Base-by-base conservation (phyloP, 108 stramenopile genomes). In the Ochromonas danica region DNA sequence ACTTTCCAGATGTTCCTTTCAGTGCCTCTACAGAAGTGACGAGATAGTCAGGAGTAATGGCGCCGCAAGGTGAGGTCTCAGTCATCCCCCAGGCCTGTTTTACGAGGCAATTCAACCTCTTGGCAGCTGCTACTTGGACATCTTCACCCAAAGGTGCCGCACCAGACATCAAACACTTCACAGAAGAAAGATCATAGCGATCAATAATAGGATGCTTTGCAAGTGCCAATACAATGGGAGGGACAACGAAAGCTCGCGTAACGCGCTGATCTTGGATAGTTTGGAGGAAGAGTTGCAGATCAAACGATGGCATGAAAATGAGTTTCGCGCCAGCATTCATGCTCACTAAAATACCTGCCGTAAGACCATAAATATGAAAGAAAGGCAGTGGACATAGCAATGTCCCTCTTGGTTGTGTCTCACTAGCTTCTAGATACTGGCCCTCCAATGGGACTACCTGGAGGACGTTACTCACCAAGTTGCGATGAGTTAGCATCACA, bases 81-180 rank as follows among this genome's bases (percentile, higher is more conserved):
- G 89, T 90, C 92, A 93, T 92, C 14, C 95, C 95, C 91, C 92
- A 96, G 51, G 84, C 92, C 81, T 96, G 95, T 78, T 93, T 92
- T 40, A 94, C 62, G 2, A 51, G 39, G 71, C 85, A 78, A 2
- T 78, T 71, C 30, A 96, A 61, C 3, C 95, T 86, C 27, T 89
- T 67, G 71, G 42, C 87, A n/a, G 87, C 90, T 1, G 88, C 89
- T 30, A 79, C 62, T 82, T 92, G 90, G 3, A 85, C 88, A 0
- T 92, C 92, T 28, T 62, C 78, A 35, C 90, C 91, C 62, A 96
- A 79, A 22, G 95, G 94, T 31, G 95, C 94, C 1, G 95, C 94
- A 0, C 89, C 95, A n/a, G 84, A 86, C 51, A 94, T 71, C 62
- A 91, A 84, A 83, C 85, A 86, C 36, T 87, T 61, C 43, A 96